Evolutionary conservation across 495 filamentous ascomycete genomes (phyloP).

Genomic region (Penicillium turbatum): DNA sequence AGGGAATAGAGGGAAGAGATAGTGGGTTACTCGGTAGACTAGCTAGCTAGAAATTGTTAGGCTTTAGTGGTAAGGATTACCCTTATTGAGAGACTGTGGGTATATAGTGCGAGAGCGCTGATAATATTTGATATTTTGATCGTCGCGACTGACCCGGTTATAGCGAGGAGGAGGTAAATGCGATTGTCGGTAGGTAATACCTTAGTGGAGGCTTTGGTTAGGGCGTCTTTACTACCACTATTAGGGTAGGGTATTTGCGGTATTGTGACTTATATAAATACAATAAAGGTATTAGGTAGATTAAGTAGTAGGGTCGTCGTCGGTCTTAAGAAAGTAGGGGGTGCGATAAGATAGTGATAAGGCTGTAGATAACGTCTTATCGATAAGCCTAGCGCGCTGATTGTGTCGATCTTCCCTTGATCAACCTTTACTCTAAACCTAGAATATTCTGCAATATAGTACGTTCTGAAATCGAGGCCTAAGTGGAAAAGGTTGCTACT

Average conservation of each 20-base stretch:
- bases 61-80: slow-evolving; percentile 64
- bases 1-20: slow-evolving; percentile 41
- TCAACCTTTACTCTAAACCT: too few relatives aligned
- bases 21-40: slow-evolving; percentile 60
- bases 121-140: slow-evolving; percentile 74
- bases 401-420: too few relatives aligned
- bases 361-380: neutral
- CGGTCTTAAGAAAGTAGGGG: too few relatives aligned
- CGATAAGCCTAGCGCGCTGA: neutral
- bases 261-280: neutral
- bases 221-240: neutral
- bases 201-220: neutral
- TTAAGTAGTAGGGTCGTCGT: too few relatives aligned
- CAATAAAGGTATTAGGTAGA: too few relatives aligned
- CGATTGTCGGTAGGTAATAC: slow-evolving; percentile 16
- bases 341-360: neutral
- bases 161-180: slow-evolving; percentile 4
- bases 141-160: slow-evolving; percentile 61
- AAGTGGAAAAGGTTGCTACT: too few relatives aligned
- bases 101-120: slow-evolving; percentile 44
- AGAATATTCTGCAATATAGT: too few relatives aligned
- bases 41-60: slow-evolving; percentile 59
- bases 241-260: neutral
- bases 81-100: slow-evolving; percentile 57
- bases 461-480: too few relatives aligned